Percentiles rank a stretch among this genome's conserved stretches.
Evolutionary conservation across 2,329 filamentous ascomycete species (phyloP).

Genomic region (Apiospora pterosperma): DNA sequence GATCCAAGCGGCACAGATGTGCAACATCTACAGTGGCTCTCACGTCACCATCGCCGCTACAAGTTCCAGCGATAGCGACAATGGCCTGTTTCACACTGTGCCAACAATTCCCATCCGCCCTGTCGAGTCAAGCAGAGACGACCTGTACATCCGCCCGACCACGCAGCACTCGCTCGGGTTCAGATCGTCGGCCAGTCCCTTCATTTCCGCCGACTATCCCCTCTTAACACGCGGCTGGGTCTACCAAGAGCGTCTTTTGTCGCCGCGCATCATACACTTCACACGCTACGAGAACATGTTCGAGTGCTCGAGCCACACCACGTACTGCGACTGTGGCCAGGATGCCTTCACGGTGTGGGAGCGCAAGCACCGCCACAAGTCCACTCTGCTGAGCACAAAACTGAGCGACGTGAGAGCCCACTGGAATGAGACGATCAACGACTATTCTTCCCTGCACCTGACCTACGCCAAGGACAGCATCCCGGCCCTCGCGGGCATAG

Average conservation of each 20-base stretch:
- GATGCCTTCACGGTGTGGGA: too few species aligned
- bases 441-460: background rate
- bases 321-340: background rate
- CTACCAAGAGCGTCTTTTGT: background rate
- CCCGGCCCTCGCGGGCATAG: background rate
- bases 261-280: background rate
- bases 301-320: background rate
- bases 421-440: background rate
- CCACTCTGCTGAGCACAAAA: too few species aligned
- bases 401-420: background rate
- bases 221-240: background rate
- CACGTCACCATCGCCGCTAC: conserved; percentile 7
- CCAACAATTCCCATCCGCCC: background rate
- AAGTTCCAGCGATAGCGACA: background rate
- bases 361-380: too few species aligned
- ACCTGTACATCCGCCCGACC: background rate
- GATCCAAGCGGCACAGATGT: conserved; percentile 1
- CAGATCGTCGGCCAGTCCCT: background rate
- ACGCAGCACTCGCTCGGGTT: background rate
- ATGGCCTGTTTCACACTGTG: background rate
- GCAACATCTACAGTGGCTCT: conserved; percentile 1
- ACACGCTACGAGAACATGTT: background rate
- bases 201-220: background rate
- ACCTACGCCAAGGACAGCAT: background rate
- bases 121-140: background rate